phyloP scores from a whole-genome alignment of 345 rosid species.

The Crucihimalaya himalaica region DNA sequence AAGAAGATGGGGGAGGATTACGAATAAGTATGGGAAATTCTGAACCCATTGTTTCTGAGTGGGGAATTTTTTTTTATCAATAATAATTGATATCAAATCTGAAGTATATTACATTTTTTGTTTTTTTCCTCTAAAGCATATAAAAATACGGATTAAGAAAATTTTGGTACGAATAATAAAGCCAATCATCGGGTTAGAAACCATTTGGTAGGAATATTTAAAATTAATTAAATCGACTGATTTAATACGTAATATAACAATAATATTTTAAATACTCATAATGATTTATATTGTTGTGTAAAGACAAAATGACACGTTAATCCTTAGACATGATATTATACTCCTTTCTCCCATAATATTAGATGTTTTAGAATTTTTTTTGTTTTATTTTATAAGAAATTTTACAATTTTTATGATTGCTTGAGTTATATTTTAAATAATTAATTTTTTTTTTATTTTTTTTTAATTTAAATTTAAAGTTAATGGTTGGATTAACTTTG shows the following conservation, averaged over 20 bases:
- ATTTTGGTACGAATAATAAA: not conserved
- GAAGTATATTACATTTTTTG: not conserved
- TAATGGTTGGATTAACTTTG: too few relatives aligned
- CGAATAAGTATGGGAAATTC: slow-evolving; percentile 28
- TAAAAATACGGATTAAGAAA: not conserved
- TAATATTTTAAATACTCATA: not conserved
- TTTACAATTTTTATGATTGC: too few relatives aligned
- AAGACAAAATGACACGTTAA: too few relatives aligned
- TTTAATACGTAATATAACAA: not conserved
- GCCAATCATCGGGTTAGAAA: not conserved
- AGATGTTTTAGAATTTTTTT: too few relatives aligned
- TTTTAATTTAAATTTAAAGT: too few relatives aligned
- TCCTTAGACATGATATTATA: too few relatives aligned
- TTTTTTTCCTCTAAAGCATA: not conserved
- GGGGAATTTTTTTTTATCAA: not conserved
- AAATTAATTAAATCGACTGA: not conserved
- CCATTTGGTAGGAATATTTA: not conserved
- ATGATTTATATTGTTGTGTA: too few relatives aligned
- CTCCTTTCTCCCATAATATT: too few relatives aligned
- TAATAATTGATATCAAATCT: not conserved
- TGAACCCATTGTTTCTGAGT: slow-evolving; percentile 28
- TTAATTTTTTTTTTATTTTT: too few relatives aligned
- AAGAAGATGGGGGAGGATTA: not conserved
- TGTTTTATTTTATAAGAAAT: too few relatives aligned
- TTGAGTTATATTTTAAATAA: too few relatives aligned